Conservation (phyloP, 371 early-diverging fungal genomes). For the Zancudomyces culisetae region DNA sequence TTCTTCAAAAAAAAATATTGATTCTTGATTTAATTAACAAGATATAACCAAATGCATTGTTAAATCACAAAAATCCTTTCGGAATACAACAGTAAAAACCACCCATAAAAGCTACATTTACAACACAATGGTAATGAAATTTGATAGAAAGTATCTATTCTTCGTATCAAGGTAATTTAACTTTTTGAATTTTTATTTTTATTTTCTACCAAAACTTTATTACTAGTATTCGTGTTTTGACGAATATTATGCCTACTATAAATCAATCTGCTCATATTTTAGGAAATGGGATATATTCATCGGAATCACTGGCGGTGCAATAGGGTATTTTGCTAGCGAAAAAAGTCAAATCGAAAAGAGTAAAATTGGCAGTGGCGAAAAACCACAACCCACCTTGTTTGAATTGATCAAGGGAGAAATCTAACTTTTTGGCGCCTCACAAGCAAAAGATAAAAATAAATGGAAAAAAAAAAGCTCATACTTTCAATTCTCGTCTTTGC, state of each 20-base stretch:
- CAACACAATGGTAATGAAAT: neutral
- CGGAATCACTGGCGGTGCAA: neutral
- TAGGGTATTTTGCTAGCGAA: constrained; percentile 1
- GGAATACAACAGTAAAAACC: too few relatives aligned
- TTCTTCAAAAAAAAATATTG: too few relatives aligned
- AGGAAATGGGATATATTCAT: constrained; percentile 1
- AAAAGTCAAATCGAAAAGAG: neutral
- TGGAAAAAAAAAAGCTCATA: too few relatives aligned
- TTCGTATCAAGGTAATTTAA: neutral
- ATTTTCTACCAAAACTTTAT: neutral
- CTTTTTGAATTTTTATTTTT: neutral
- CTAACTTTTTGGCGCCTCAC: too few relatives aligned
- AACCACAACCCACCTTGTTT: too few relatives aligned
- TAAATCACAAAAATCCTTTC: too few relatives aligned
- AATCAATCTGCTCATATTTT: neutral
- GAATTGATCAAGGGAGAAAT: too few relatives aligned
- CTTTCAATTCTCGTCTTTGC: too few relatives aligned
- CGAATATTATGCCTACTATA: neutral
- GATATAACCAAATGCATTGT: too few relatives aligned
- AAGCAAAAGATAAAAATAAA: too few relatives aligned
- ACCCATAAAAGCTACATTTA: too few relatives aligned
- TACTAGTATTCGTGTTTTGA: neutral
- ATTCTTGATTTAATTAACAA: too few relatives aligned
- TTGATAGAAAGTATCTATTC: neutral
- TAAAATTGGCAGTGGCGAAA: neutral